Base-by-base conservation (phyloP, 148 eudicot genomes). In the Silene uniflora region DNA sequence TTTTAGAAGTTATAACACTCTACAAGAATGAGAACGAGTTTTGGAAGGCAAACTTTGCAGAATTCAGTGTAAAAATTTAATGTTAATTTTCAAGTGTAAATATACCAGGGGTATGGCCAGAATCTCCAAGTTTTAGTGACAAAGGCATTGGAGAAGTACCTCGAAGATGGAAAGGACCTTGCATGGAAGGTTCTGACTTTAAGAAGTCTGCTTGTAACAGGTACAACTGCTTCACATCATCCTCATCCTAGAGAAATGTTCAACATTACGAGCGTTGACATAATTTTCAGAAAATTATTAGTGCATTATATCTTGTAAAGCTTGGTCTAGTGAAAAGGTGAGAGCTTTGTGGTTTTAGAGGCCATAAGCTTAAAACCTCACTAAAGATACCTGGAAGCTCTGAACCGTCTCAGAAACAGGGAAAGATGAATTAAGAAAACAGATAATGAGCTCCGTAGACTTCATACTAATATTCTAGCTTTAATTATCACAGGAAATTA, bases 121-220 rank as follows among this genome's bases (percentile, higher is more conserved):
- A 90, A 81, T 88, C 91, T 72, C 88, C 94, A 22, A 90, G 94
- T 76, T 90, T 90, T 77, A 78, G 71, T 13, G 94, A 90, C 64
- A 62, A 77, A 22, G 85, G 84, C 22, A 78, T 88, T 9, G 89
- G 85, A 69, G 82, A 86, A 71, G 79, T 90, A 74, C 94, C 94
- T 70, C 81, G 29, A 23, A 79, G 80, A 80, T 90, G 94, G 94
- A 90, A 78, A 80, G 94, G 94, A 77, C 85, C 82, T 46, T 90
- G 94, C 76, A 86, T 88, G 90, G 85, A 81, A 58, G 87, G 87
- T 22, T 22, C 84, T 4, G 84, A 84, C 74, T 88, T 85, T 70
- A 79, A 82, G 49, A 85, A 83, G 74, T 83, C 83, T 32, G 77
- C 80, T 35, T 90, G 94, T 73, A 90, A 90, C 71, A 85, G 88